Evolutionary conservation across 169 alveolate species (phyloP).

Genomic region (Eimeria necatrix): DNA sequence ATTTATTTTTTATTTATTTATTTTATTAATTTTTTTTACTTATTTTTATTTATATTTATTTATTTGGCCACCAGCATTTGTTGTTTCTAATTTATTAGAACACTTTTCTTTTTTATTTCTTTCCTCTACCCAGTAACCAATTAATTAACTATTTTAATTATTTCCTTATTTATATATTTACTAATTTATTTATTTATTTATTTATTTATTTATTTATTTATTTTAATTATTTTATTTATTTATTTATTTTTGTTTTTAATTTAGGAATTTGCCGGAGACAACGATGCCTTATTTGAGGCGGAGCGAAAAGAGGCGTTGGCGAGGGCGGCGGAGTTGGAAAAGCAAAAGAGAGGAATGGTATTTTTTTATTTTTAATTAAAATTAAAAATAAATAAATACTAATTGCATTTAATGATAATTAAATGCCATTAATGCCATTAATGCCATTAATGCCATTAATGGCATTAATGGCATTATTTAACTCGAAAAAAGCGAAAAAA

Average conservation of each 20-base stretch:
- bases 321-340: constrained; percentile 75
- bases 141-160: too few species aligned
- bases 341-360: constrained; percentile 74
- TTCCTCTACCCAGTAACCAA: too few species aligned
- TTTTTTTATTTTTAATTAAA: too few species aligned
- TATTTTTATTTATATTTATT: too few species aligned
- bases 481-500: background rate
- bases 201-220: background rate
- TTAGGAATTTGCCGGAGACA: constrained; percentile 79
- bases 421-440: background rate
- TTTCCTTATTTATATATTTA: background rate
- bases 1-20: background rate
- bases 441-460: too few species aligned
- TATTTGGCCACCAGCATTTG: too few species aligned
- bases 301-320: constrained; percentile 79
- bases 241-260: background rate
- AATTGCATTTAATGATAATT: too few species aligned
- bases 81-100: background rate
- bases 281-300: constrained; percentile 68
- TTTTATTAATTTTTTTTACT: too few species aligned
- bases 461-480: background rate
- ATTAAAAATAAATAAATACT: too few species aligned
- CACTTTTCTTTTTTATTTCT: background rate
- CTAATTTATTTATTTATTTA: too few species aligned
- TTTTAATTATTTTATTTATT: background rate